Percentiles rank a stretch among this genome's conserved stretches.
phyloP scores from a whole-genome alignment of 192 early-diverging fungal genomes.

The Backusella mclennaniae region DNA sequence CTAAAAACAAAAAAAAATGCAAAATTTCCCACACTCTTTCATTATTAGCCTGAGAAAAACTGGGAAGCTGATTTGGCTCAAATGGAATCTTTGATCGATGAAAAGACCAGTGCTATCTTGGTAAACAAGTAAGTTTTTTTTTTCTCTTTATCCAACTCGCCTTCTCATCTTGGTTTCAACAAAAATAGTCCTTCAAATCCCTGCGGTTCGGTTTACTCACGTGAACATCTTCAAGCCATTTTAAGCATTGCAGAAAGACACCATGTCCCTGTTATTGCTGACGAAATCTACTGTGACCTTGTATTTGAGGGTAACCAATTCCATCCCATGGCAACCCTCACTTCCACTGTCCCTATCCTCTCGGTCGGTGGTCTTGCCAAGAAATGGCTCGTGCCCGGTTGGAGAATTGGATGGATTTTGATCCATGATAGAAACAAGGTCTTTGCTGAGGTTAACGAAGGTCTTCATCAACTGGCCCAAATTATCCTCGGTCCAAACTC shows the following conservation, averaged over 20 bases:
- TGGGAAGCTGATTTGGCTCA: conserved; percentile 87
- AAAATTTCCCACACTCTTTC: not conserved
- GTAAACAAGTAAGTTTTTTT: conserved; percentile 69
- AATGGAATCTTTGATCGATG: conserved; percentile 78
- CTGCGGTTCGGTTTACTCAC: conserved; percentile 84
- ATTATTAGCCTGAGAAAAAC: conserved; percentile 61
- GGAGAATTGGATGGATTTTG: conserved; percentile 88
- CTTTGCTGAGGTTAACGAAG: conserved; percentile 62
- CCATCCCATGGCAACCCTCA: conserved; percentile 68
- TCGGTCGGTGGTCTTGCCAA: conserved; percentile 86
- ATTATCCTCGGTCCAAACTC: conserved; percentile 83
- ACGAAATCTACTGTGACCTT: conserved; percentile 92
- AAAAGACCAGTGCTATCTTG: conserved; percentile 74
- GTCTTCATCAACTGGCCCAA: conserved; percentile 70
- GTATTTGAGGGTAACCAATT: conserved; percentile 66
- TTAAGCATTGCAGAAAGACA: conserved; percentile 70
- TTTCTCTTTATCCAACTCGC: not conserved
- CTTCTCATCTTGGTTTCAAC: not conserved
- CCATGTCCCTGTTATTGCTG: conserved; percentile 80
- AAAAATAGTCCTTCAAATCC: conserved; percentile 75
- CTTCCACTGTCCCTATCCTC: conserved; percentile 79
- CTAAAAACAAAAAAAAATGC: too few relatives aligned
- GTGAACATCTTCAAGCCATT: conserved; percentile 69
- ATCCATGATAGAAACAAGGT: conserved; percentile 68
- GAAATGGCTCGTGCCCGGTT: conserved; percentile 89